Base-by-base conservation (phyloP, 768 basidiomycete genomes). In the Rhizopogon vinicolor region DNA sequence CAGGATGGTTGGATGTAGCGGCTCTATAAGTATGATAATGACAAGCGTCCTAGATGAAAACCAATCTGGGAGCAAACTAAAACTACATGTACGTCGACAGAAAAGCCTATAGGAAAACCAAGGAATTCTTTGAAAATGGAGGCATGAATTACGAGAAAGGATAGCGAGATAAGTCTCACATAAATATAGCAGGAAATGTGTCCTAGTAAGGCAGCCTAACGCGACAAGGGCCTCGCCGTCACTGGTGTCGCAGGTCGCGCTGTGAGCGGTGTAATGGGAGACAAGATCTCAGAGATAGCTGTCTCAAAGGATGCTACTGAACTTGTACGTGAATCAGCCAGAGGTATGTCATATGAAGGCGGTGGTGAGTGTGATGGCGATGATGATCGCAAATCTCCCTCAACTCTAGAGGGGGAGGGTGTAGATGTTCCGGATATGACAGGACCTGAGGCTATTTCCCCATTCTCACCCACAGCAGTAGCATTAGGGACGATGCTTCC, bases 201-300 rank as follows among this genome's bases (percentile, higher is more conserved):
- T 37, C 46, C 46, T 14, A 49, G 19, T 16, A 16, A 25, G 25
- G 0, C 25, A 25, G 19, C 35, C 14, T 49, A 33, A 37, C 37
- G 1, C 19, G 16, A 37, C 18, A 19, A 41, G 3, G 61, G 51
- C 37, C 66, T 52, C 25, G 64, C 63, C n/a, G 66, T 65, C n/a
- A 37, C 39, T 3, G 62, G 60, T 5, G 56, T 62, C 37, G 8
- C 46, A 16, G 60, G 58, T 44, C 44, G 56, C 8, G 65, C 59
- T 18, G 64, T 66, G n/a, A 25, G 33, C 1, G 48, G 59, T 4
- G 39, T 62, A n/a, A 29, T 41, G 22, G 3, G 35, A 7, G 6
- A 31, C 51, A 18, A 48, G 52, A 16, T 19, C 18, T n/a, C 54
- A 52, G 13, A 33, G 16, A 28, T 44, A 16, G 58, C 62, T 8